Evolutionary conservation across 164 flowering plant species (phyloP).

Genomic region (Liriodendron chinense): DNA sequence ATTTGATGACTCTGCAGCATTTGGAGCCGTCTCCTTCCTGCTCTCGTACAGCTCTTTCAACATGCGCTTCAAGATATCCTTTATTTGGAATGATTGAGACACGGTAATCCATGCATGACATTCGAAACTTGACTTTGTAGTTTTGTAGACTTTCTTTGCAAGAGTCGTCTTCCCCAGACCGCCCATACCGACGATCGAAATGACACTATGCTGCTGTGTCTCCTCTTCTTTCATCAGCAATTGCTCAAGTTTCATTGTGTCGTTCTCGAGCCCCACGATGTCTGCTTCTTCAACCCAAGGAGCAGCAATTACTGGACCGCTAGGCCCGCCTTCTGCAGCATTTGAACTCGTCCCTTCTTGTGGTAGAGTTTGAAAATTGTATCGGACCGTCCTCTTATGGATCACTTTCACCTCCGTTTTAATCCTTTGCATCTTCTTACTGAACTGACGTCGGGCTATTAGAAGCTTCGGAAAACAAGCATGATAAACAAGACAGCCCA

Average conservation of each 20-base stretch:
- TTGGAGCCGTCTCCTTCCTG: too few relatives aligned
- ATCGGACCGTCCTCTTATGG: too few relatives aligned
- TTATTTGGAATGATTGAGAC: too few relatives aligned
- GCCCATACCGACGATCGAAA: too few relatives aligned
- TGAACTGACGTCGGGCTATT: background rate
- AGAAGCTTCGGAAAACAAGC: background rate
- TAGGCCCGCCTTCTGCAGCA: background rate
- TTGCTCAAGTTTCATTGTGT: background rate
- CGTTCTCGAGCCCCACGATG: background rate
- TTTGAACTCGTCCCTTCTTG: background rate
- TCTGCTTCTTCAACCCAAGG: constrained; percentile 1
- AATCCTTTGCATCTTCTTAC: background rate
- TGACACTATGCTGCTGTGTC: background rate
- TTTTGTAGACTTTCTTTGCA: too few relatives aligned
- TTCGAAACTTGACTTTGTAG: too few relatives aligned
- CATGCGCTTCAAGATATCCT: too few relatives aligned
- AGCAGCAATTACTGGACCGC: background rate
- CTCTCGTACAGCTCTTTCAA: too few relatives aligned
- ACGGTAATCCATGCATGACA: too few relatives aligned
- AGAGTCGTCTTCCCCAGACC: too few relatives aligned
- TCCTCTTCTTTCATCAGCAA: background rate
- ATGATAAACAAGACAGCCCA: background rate
- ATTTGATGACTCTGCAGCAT: too few relatives aligned
- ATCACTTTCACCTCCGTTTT: background rate
- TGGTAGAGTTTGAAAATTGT: too few relatives aligned